These are phyloP conservation scores for Pestalotiopsis sp. DNA, from an alignment of 2,329 filamentous ascomycete genomes.

Conservation along the genomic window DNA sequence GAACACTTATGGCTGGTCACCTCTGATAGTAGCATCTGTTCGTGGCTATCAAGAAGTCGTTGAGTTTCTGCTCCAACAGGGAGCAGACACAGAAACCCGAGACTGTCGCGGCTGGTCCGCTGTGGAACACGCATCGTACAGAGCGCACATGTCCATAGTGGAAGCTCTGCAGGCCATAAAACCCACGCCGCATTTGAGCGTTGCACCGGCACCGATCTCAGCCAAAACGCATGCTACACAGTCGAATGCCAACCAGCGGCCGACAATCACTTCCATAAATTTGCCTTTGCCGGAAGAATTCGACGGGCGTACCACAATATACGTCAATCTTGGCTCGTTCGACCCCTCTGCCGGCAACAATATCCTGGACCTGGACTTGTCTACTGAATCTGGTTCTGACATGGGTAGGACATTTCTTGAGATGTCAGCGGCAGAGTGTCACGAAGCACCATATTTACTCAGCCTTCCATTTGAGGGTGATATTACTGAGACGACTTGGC, in stretches of 20 bases:
- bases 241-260: background rate
- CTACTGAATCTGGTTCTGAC: background rate
- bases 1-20: slow-evolving; percentile 8
- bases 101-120: slow-evolving; percentile 15
- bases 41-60: slow-evolving; percentile 10
- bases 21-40: slow-evolving; percentile 12
- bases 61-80: slow-evolving; percentile 9
- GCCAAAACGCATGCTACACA: background rate
- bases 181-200: background rate
- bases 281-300: background rate
- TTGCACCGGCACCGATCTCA: background rate
- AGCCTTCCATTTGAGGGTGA: slow-evolving; percentile 10
- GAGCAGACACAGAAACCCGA: background rate
- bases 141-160: slow-evolving; percentile 12
- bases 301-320: background rate
- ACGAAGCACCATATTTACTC: slow-evolving; percentile 5
- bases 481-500: slow-evolving; percentile 9
- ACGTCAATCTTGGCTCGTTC: slow-evolving; percentile 14
- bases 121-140: slow-evolving; percentile 14
- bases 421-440: slow-evolving; percentile 4
- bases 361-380: background rate
- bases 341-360: background rate
- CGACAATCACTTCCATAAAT: background rate
- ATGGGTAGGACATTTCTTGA: slow-evolving; percentile 3
- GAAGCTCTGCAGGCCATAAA: background rate